Conservation (phyloP, 371 early-diverging fungal genomes). For the Mortierella sp. region DNA sequence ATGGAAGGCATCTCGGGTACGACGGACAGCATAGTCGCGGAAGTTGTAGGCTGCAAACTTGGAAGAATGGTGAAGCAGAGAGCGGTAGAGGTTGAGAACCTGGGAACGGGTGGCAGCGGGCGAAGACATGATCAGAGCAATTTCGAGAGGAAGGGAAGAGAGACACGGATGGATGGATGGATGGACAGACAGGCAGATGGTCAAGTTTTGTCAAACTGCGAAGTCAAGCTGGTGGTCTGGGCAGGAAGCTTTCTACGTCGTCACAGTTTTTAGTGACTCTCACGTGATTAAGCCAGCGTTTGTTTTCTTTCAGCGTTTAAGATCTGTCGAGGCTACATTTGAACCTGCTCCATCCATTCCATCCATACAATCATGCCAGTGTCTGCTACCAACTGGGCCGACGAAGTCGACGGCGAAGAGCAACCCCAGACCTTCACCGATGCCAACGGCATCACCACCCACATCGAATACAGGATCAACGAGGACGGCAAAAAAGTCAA, state of each 20-base stretch:
- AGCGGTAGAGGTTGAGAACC: slow-evolving; percentile 72
- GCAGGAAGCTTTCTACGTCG: no score
- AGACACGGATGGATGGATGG: not conserved
- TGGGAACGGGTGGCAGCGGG: slow-evolving; percentile 43
- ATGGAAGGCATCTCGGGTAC: slow-evolving; percentile 74
- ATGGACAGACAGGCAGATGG: no score
- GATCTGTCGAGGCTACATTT: not conserved
- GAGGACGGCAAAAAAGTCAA: slow-evolving; percentile 92
- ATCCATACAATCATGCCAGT: slow-evolving; percentile 38
- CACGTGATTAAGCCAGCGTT: no score
- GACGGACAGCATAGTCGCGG: slow-evolving; percentile 74
- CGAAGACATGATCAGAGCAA: slow-evolving; percentile 10
- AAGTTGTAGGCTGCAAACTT: slow-evolving; percentile 78
- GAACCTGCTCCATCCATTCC: slow-evolving; percentile 16
- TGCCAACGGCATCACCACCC: slow-evolving; percentile 86
- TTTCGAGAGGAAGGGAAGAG: not conserved
- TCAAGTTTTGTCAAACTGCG: no score
- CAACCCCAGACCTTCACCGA: slow-evolving; percentile 72
- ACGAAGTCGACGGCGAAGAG: slow-evolving; percentile 77
- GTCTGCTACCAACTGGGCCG: slow-evolving; percentile 71
- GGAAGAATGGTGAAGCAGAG: slow-evolving; percentile 69
- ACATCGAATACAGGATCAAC: slow-evolving; percentile 83
- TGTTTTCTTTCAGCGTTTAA: not conserved
- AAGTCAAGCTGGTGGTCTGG: no score
- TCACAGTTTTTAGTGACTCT: no score